These are phyloP conservation scores for Boletus insuetus DNA, from an alignment of 768 basidiomycete species.

Conservation along the genomic window DNA sequence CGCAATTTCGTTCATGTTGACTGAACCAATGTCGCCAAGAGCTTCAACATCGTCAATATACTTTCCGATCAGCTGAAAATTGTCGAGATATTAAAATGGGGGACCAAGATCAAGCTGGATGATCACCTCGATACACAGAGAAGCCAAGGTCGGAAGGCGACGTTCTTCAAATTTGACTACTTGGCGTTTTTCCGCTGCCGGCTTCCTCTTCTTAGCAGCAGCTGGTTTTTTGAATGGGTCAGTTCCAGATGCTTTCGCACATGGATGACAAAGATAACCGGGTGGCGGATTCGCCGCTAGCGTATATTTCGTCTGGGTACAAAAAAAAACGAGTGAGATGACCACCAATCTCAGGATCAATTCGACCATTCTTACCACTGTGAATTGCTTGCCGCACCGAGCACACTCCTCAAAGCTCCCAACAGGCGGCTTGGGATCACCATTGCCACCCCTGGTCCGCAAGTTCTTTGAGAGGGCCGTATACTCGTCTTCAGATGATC, in stretches of 20 bases:
- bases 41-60: slow-evolving; percentile 89
- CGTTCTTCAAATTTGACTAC: slow-evolving; percentile 69
- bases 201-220: slow-evolving; percentile 58
- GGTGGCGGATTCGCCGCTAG: slow-evolving; percentile 64
- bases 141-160: slow-evolving; percentile 67
- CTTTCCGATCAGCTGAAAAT: slow-evolving; percentile 67
- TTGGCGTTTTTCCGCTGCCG: slow-evolving; percentile 62
- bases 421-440: slow-evolving; percentile 54
- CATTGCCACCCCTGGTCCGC: slow-evolving; percentile 32
- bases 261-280: slow-evolving; percentile 82
- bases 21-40: slow-evolving; percentile 79
- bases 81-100: neutral
- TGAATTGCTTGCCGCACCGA: slow-evolving; percentile 79
- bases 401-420: slow-evolving; percentile 84
- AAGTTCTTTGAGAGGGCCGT: slow-evolving; percentile 57
- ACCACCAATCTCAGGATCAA: neutral
- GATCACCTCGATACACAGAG: slow-evolving; percentile 74
- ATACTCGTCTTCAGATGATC: slow-evolving; percentile 64
- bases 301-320: slow-evolving; percentile 78
- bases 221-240: slow-evolving; percentile 86
- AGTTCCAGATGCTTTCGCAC: slow-evolving; percentile 71
- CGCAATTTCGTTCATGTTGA: slow-evolving; percentile 83
- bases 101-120: neutral
- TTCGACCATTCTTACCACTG: slow-evolving; percentile 60
- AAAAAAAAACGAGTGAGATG: neutral